Conservation (phyloP, 108 stramenopile genomes). For the Pseudonitzschia multistriata region DNA sequence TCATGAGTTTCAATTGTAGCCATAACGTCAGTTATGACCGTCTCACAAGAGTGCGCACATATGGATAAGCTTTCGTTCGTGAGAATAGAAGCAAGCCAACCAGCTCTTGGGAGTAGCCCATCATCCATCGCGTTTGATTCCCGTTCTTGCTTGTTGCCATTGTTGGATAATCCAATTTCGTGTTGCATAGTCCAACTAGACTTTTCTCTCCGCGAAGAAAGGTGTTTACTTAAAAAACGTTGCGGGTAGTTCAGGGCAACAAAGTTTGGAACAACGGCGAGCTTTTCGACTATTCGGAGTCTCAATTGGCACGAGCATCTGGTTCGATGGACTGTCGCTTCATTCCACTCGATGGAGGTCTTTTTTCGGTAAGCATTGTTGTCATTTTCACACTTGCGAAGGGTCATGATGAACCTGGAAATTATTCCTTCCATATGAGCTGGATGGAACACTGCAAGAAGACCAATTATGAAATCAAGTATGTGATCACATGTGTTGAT, state of each 20-base stretch:
- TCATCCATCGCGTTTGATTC: constrained; percentile 24
- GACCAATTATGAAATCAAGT: constrained; percentile 71
- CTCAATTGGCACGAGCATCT: constrained; percentile 68
- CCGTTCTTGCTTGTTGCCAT: neutral
- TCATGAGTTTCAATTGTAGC: constrained; percentile 43
- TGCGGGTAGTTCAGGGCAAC: constrained; percentile 72
- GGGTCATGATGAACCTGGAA: constrained; percentile 48
- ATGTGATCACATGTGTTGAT: constrained; percentile 42
- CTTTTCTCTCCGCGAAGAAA: neutral
- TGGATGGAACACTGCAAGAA: constrained; percentile 70
- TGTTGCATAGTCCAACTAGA: constrained; percentile 32
- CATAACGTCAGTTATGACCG: constrained; percentile 66
- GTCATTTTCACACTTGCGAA: constrained; percentile 55
- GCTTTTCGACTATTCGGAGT: constrained; percentile 64
- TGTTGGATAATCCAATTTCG: constrained; percentile 3
- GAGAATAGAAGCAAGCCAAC: constrained; percentile 76
- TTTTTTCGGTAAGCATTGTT: neutral
- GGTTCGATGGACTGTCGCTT: constrained; percentile 28
- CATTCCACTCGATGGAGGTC: constrained; percentile 36
- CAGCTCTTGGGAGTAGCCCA: constrained; percentile 49
- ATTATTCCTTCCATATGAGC: constrained; percentile 59
- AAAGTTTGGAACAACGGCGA: constrained; percentile 68
- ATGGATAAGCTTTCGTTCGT: constrained; percentile 71
- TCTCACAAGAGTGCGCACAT: constrained; percentile 65
- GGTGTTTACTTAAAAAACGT: constrained; percentile 33